Evolutionary conservation across 768 basidiomycete species (phyloP).

Genomic region (Trametes punicea): DNA sequence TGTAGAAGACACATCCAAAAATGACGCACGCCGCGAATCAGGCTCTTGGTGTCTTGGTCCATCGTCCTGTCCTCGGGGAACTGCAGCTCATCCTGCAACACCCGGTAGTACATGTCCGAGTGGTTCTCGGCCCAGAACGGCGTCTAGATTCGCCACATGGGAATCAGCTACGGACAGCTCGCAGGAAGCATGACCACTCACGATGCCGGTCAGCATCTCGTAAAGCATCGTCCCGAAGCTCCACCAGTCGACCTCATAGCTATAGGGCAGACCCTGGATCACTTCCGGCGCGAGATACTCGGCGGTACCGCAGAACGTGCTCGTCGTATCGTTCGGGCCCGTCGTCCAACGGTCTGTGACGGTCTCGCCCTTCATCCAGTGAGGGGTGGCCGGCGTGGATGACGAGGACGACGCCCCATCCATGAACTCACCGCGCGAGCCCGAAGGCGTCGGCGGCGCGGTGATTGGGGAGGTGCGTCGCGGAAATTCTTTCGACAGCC

Average conservation of each 20-base stretch:
- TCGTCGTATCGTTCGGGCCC: slow-evolving; percentile 62
- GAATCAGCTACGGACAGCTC: slow-evolving; percentile 1
- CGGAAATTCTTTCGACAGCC: slow-evolving; percentile 88
- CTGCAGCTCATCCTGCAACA: slow-evolving; percentile 83
- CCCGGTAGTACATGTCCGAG: slow-evolving; percentile 91
- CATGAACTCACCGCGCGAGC: slow-evolving; percentile 50
- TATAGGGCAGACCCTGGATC: slow-evolving; percentile 85
- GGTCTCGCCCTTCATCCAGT: slow-evolving; percentile 74
- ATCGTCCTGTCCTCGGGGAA: slow-evolving; percentile 91
- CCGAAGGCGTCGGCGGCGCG: slow-evolving; percentile 57
- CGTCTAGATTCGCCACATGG: slow-evolving; percentile 47
- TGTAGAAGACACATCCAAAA: background rate
- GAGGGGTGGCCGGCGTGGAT: slow-evolving; percentile 42
- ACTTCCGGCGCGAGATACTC: slow-evolving; percentile 98
- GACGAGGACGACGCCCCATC: slow-evolving; percentile 27
- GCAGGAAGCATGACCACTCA: slow-evolving; percentile 40
- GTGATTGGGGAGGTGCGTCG: slow-evolving; percentile 44
- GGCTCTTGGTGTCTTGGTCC: slow-evolving; percentile 92
- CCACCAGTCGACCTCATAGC: slow-evolving; percentile 98
- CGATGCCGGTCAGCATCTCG: slow-evolving; percentile 95
- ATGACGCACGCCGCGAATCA: slow-evolving; percentile 83
- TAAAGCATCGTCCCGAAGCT: slow-evolving; percentile 96
- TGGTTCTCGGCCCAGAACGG: slow-evolving; percentile 93
- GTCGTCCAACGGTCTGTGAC: slow-evolving; percentile 61
- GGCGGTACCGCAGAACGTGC: slow-evolving; percentile 93